phyloP scores from a whole-genome alignment of 1,139 yeast species.

The Yarrowia galli region DNA sequence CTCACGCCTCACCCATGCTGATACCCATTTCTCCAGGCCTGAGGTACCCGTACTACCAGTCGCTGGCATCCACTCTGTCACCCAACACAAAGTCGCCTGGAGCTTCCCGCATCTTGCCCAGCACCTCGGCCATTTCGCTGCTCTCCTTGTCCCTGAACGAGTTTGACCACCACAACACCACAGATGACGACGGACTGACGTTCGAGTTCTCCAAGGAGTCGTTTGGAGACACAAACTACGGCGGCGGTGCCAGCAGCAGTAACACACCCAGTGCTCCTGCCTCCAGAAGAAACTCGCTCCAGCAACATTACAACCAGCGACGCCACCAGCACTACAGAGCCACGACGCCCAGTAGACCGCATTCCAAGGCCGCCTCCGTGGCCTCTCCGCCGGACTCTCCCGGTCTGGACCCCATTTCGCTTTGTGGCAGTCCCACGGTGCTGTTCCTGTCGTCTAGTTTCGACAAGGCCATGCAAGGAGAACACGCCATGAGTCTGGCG shows the following conservation, averaged over 20 bases:
- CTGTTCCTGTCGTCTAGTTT: constrained; percentile 31
- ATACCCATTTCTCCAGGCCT: constrained; percentile 42
- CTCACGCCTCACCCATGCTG: constrained; percentile 42
- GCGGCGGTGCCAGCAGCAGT: background rate
- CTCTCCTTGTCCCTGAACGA: constrained; percentile 43
- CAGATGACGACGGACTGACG: constrained; percentile 19
- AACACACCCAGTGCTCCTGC: constrained; percentile 13
- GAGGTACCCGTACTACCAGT: constrained; percentile 36
- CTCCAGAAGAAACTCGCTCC: constrained; percentile 17
- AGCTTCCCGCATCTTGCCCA: constrained; percentile 42
- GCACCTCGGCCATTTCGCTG: constrained; percentile 44
- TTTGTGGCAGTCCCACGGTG: constrained; percentile 27
- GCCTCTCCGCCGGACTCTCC: constrained; percentile 43
- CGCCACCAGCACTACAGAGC: constrained; percentile 35
- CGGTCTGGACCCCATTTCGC: constrained; percentile 41
- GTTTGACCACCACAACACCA: constrained; percentile 19
- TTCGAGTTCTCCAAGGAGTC: constrained; percentile 37
- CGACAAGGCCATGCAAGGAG: constrained; percentile 33
- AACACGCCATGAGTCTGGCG: constrained; percentile 15
- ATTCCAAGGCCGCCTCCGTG: constrained; percentile 29
- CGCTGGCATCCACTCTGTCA: constrained; percentile 35
- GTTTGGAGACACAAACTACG: background rate
- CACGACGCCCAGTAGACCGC: constrained; percentile 25
- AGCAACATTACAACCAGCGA: constrained; percentile 38
- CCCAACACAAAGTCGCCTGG: constrained; percentile 35